phyloP scores from a whole-genome alignment of 169 alveolate genomes.

The Cryptosporidium sp. region DNA sequence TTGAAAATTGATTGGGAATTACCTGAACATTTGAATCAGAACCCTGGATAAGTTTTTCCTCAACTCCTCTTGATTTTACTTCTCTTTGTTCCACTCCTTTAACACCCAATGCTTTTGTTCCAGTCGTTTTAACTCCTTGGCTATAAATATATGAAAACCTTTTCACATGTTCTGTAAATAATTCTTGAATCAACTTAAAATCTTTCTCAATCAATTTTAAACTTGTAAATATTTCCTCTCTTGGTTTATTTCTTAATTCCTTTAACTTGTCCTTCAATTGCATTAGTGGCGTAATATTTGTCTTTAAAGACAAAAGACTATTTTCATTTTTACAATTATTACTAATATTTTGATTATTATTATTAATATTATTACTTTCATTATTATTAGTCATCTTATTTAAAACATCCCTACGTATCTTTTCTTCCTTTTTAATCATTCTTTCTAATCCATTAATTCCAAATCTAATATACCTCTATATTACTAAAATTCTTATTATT shows the following conservation, averaged over 20 bases:
- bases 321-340: background rate
- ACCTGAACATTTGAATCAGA: background rate
- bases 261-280: constrained; percentile 19
- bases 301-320: background rate
- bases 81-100: background rate
- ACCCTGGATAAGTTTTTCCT: background rate
- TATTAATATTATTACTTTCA: background rate
- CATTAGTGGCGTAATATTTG: background rate
- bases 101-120: background rate
- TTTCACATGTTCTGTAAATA: constrained; percentile 19
- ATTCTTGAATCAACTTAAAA: background rate
- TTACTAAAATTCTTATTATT: background rate
- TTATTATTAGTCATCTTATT: background rate
- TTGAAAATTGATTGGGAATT: no score
- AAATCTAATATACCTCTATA: background rate
- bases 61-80: background rate
- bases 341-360: background rate
- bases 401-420: background rate
- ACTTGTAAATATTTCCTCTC: constrained; percentile 1
- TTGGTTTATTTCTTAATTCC: constrained; percentile 13
- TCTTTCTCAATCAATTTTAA: constrained; percentile 63
- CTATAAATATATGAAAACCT: background rate
- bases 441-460: background rate
- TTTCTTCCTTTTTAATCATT: background rate
- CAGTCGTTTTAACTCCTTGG: background rate